A percentile compares a stretch with the other conserved stretches of the same genome.
phyloP scores from a whole-genome alignment of 1,284 basidiomycete species.

The Trametes hirsuta region DNA sequence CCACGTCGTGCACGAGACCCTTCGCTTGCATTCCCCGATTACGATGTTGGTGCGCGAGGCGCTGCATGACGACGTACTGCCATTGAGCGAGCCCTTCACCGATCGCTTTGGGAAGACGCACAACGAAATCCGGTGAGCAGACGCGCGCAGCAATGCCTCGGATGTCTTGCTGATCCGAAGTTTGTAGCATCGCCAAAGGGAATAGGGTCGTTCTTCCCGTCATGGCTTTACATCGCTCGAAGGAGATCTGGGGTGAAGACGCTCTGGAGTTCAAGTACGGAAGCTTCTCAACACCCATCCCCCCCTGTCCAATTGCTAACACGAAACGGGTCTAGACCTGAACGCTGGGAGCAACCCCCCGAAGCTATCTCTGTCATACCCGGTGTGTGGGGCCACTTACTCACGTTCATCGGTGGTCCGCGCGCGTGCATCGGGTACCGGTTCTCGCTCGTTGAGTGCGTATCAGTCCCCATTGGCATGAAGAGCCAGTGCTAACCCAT shows the following conservation, averaged over 20 bases:
- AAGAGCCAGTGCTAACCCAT: slow-evolving; percentile 46
- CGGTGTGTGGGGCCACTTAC: slow-evolving; percentile 57
- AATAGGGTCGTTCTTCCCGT: slow-evolving; percentile 53
- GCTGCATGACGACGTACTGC: slow-evolving; percentile 51
- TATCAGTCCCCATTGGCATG: slow-evolving; percentile 23
- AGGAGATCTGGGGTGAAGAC: slow-evolving; percentile 59
- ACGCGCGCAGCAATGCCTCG: background rate
- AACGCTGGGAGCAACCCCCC: slow-evolving; percentile 57
- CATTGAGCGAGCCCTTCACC: slow-evolving; percentile 34
- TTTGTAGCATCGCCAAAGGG: slow-evolving; percentile 43
- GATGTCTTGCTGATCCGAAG: slow-evolving; percentile 9
- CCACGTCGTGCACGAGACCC: slow-evolving; percentile 67
- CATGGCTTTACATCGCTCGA: slow-evolving; percentile 46
- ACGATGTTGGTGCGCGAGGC: slow-evolving; percentile 54
- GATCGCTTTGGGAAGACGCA: slow-evolving; percentile 33
- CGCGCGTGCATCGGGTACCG: slow-evolving; percentile 69
- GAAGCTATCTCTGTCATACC: slow-evolving; percentile 50
- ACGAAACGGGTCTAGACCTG: slow-evolving; percentile 48
- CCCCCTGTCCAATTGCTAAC: background rate
- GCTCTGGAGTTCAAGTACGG: slow-evolving; percentile 50
- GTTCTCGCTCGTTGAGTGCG: slow-evolving; percentile 68
- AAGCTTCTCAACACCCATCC: background rate
- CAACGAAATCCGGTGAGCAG: slow-evolving; percentile 30
- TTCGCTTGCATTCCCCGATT: slow-evolving; percentile 71
- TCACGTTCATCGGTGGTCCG: slow-evolving; percentile 64